phyloP scores from a whole-genome alignment of 176 grass and related monocot genomes.

The Zea luxurians region DNA sequence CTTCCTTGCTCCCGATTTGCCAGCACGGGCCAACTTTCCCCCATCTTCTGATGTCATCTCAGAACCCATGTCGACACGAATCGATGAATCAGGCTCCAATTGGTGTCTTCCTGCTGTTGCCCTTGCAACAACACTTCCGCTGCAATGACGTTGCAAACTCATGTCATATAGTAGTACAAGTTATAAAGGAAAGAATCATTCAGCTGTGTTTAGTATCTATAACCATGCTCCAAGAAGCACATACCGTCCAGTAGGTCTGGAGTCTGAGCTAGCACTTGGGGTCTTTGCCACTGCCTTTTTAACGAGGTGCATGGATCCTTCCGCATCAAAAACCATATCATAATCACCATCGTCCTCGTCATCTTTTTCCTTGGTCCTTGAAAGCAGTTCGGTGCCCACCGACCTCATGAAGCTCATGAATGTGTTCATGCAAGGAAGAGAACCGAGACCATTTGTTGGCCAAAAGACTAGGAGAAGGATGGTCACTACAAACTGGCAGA shows the following conservation, averaged over 20 bases:
- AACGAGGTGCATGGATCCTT: slow-evolving; percentile 86
- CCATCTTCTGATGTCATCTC: slow-evolving; percentile 54
- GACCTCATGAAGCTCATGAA: slow-evolving; percentile 49
- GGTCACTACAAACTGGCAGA: slow-evolving; percentile 69
- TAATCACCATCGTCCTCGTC: slow-evolving; percentile 81
- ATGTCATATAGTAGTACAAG: neutral
- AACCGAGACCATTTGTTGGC: slow-evolving; percentile 86
- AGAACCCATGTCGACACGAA: slow-evolving; percentile 62
- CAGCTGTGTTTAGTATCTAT: neutral
- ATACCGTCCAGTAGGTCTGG: slow-evolving; percentile 55
- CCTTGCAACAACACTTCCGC: slow-evolving; percentile 77
- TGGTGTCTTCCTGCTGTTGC: slow-evolving; percentile 65
- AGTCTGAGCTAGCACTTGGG: slow-evolving; percentile 42
- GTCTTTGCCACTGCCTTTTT: slow-evolving; percentile 51
- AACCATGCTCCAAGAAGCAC: slow-evolving; percentile 19
- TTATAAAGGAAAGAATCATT: slow-evolving; percentile 14
- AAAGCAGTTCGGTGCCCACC: slow-evolving; percentile 56
- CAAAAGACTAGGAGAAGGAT: slow-evolving; percentile 67
- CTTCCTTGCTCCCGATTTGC: slow-evolving; percentile 60
- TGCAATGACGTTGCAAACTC: slow-evolving; percentile 30
- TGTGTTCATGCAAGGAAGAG: slow-evolving; percentile 48
- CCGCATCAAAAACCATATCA: slow-evolving; percentile 95
- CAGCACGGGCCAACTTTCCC: slow-evolving; percentile 42
- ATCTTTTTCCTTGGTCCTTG: slow-evolving; percentile 85
- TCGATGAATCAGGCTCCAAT: slow-evolving; percentile 52